phyloP scores from a whole-genome alignment of 2,329 filamentous ascomycete species.

The Talaromyces sp. region DNA sequence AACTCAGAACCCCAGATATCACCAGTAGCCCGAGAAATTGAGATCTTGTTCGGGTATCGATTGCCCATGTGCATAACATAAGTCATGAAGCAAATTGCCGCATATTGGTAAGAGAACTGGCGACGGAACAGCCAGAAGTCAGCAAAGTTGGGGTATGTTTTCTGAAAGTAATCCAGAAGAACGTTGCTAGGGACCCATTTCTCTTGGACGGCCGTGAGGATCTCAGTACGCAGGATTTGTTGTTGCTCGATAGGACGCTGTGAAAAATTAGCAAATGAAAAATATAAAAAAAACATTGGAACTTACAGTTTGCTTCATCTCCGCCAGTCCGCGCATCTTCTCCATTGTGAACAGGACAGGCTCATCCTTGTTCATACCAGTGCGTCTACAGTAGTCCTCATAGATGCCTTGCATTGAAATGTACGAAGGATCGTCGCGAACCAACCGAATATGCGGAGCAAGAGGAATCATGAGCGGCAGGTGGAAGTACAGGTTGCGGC shows the following conservation, averaged over 20 bases:
- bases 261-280: constrained; percentile 21
- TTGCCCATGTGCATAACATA: constrained; percentile 97
- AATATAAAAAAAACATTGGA: not conserved
- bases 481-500: constrained; percentile 92
- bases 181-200: constrained; percentile 83
- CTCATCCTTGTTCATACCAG: constrained; percentile 86
- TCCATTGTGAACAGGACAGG: constrained; percentile 94
- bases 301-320: constrained; percentile 55
- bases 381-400: constrained; percentile 88
- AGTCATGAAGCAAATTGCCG: constrained; percentile 94
- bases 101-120: constrained; percentile 93
- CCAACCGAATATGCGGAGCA: constrained; percentile 87
- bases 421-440: constrained; percentile 92
- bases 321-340: constrained; percentile 72
- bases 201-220: constrained; percentile 90
- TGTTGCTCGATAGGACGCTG: constrained; percentile 57
- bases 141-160: constrained; percentile 77
- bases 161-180: constrained; percentile 82
- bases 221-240: constrained; percentile 72
- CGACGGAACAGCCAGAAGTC: constrained; percentile 99
- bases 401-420: constrained; percentile 92
- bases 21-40: constrained; percentile 78
- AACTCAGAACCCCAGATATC: constrained; percentile 96
- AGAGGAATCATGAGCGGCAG: constrained; percentile 93
- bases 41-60: constrained; percentile 91